phyloP scores from a whole-genome alignment of 2,329 filamentous ascomycete species.

The Colletotrichum endophyticum region DNA sequence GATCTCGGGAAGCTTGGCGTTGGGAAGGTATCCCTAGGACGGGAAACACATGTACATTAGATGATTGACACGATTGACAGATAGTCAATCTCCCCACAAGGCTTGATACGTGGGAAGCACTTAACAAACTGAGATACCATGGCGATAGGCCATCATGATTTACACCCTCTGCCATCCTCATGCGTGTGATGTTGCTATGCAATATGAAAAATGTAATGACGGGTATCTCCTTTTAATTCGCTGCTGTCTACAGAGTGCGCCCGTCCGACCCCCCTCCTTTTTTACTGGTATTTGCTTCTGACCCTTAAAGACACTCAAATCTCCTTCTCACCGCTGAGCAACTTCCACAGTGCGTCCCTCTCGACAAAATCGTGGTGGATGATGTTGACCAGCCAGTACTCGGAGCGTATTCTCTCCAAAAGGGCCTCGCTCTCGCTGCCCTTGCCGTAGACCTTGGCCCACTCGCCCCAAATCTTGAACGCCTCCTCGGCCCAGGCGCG shows the following conservation, averaged over 20 bases:
- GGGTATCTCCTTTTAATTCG: slow-evolving; percentile 8
- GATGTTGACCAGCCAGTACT: slow-evolving; percentile 89
- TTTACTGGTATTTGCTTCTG: not conserved
- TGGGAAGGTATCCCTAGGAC: not conserved
- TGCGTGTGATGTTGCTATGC: not conserved
- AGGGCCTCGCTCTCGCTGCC: slow-evolving; percentile 74
- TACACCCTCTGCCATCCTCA: not conserved
- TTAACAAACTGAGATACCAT: slow-evolving; percentile 2
- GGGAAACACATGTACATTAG: not conserved
- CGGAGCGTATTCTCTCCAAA: slow-evolving; percentile 69
- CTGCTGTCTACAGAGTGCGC: not conserved
- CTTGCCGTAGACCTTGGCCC: slow-evolving; percentile 85
- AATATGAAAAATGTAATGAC: not conserved
- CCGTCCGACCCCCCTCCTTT: not conserved
- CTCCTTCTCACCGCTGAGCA: slow-evolving; percentile 52
- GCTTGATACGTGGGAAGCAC: not conserved
- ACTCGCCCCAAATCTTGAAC: slow-evolving; percentile 94
- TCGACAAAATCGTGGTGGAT: slow-evolving; percentile 83
- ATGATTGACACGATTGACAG: not conserved
- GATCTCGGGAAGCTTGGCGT: not conserved
- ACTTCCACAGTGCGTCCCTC: slow-evolving; percentile 73
- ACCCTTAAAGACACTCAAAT: not conserved
- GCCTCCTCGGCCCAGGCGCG: slow-evolving; percentile 94
- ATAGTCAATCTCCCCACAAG: not conserved
- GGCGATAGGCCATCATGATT: slow-evolving; percentile 2